Percentiles rank a stretch among this genome's conserved stretches.
Evolutionary conservation across 164 flowering plant species (phyloP).

Genomic region (Echeveria elegans): DNA sequence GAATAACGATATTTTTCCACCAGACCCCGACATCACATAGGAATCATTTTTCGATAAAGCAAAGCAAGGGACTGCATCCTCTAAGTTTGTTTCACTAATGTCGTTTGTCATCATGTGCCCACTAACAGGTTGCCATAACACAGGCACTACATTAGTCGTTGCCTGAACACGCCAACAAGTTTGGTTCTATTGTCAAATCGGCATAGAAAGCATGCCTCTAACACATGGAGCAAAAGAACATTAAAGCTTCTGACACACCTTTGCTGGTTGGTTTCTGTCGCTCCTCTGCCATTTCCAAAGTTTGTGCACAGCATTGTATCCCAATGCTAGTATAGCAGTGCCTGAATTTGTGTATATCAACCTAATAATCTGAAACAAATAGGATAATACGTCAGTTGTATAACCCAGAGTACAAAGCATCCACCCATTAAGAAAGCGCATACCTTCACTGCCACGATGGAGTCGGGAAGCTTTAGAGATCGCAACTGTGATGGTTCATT

Average conservation of each 20-base stretch:
- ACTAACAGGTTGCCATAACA: constrained; percentile 25
- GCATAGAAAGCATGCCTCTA: neutral
- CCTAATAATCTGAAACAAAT: constrained; percentile 18
- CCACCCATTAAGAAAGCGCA: neutral
- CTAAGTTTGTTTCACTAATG: constrained; percentile 16
- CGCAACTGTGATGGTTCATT: constrained; percentile 30
- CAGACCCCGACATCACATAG: constrained; percentile 27
- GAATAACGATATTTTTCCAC: constrained; percentile 24
- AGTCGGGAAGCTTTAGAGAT: constrained; percentile 17
- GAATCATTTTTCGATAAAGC: constrained; percentile 31
- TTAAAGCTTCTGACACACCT: constrained; percentile 14
- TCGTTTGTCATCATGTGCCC: constrained; percentile 31
- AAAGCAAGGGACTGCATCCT: constrained; percentile 30
- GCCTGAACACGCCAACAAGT: constrained; percentile 14
- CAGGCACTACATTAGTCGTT: constrained; percentile 22
- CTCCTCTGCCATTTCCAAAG: constrained; percentile 28
- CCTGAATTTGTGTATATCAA: constrained; percentile 29
- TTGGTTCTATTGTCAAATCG: neutral
- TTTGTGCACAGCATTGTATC: constrained; percentile 22
- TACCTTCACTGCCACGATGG: constrained; percentile 15
- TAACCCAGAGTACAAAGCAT: neutral
- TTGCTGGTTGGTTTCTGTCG: constrained; percentile 20
- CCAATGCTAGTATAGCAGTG: constrained; percentile 21
- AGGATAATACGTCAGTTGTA: neutral
- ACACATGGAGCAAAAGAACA: neutral